Base-by-base conservation (phyloP, 495 filamentous ascomycete species). In the Penicillium arizonense region DNA sequence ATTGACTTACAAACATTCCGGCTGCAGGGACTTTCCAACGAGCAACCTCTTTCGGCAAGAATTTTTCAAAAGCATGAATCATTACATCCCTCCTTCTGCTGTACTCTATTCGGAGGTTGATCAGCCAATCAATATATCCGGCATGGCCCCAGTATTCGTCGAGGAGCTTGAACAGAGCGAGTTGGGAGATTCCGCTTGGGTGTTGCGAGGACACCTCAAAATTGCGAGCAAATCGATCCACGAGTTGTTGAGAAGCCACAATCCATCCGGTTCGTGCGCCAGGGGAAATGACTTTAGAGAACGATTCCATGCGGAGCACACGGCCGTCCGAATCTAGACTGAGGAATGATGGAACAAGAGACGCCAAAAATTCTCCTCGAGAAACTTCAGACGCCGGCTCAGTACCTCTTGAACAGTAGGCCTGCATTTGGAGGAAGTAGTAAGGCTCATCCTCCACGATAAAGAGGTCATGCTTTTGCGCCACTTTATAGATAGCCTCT, bases 371-470 rank as follows among this genome's bases (percentile, higher is more conserved):
- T n/a, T n/a, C n/a, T n/a, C n/a, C n/a, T n/a, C n/a, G n/a, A n/a
- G n/a, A n/a, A n/a, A n/a, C n/a, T n/a, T n/a, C n/a, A n/a, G n/a
- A n/a, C n/a, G n/a, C n/a, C n/a, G n/a, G n/a, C n/a, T n/a, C n/a
- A n/a, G n/a, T n/a, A n/a, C n/a, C n/a, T n/a, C n/a, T n/a, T n/a
- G n/a, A n/a, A n/a, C n/a, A n/a, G n/a, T 4, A 23, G 21, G 16
- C 5, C 6, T 18, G 35, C 40, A 52, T 40, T 23, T 36, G 52
- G 5, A 62, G 32, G 33, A 56, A 62, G 34, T 47, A 80, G 51
- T 91, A 91, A 18, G 89, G 89, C 58, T 93, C 89, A 62, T 93
- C 89, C 69, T 93, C 89, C 45, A 93, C 60, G 63, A 93, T 87
- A 58, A 79, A 80, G 24, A 93, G 52, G 61, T 91, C 88, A 62